Percentiles rank a stretch among this genome's conserved stretches.
These are phyloP conservation scores for Solanum hybrid DNA, from an alignment of 305 asterid species.

Conservation along the genomic window DNA sequence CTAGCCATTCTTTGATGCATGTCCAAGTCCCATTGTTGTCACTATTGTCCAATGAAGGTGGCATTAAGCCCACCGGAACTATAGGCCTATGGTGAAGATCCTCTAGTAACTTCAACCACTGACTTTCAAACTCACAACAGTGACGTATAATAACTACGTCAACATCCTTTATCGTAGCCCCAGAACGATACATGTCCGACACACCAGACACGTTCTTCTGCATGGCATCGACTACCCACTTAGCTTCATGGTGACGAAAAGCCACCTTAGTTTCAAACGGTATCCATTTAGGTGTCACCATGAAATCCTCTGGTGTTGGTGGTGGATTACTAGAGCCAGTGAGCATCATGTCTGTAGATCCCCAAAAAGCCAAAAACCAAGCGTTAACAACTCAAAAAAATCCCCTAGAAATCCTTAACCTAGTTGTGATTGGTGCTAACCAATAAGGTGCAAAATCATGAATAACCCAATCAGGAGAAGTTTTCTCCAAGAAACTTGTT, in stretches of 20 bases:
- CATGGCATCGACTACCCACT: not conserved
- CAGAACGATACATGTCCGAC: not conserved
- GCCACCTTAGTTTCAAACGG: slow-evolving; percentile 8
- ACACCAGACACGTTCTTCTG: not conserved
- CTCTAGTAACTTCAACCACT: slow-evolving; percentile 8
- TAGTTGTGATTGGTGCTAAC: slow-evolving; percentile 5
- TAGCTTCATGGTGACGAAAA: not conserved
- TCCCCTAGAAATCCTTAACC: not conserved
- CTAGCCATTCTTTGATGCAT: slow-evolving; percentile 8
- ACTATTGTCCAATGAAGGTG: not conserved
- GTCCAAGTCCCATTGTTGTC: slow-evolving; percentile 7
- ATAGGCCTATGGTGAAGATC: not conserved
- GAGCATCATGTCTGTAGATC: slow-evolving; percentile 1
- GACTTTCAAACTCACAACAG: slow-evolving; percentile 7
- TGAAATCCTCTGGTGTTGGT: not conserved
- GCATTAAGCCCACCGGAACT: slow-evolving; percentile 16
- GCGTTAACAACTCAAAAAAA: not conserved
- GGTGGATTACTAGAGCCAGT: not conserved
- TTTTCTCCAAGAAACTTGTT: slow-evolving; percentile 2
- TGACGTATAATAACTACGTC: slow-evolving; percentile 1
- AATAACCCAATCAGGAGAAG: slow-evolving; percentile 17
- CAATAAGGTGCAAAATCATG: slow-evolving; percentile 14
- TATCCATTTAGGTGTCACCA: slow-evolving; percentile 5
- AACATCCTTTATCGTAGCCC: not conserved
- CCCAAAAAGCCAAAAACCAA: slow-evolving; percentile 3